Conservation (phyloP, 2,329 filamentous ascomycete genomes). For the Pseudogymnoascus destructans region DNA sequence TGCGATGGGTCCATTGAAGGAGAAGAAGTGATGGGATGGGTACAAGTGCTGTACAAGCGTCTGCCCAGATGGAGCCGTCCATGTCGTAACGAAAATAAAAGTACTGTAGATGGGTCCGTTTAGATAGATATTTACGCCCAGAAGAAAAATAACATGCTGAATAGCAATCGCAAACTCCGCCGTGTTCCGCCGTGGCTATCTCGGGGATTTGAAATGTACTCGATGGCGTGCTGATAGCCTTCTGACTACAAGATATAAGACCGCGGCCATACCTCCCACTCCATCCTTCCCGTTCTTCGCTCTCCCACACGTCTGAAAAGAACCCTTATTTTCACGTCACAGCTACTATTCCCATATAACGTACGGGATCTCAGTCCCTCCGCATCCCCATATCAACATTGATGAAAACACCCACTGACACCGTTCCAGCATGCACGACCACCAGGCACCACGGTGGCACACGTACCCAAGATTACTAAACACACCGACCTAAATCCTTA, state of each 20-base stretch:
- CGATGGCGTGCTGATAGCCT: not conserved
- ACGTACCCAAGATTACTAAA: not conserved
- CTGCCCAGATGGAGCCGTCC: not conserved
- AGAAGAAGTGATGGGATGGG: not conserved
- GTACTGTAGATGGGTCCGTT: not conserved
- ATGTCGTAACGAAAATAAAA: conserved; percentile 1
- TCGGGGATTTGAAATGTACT: not conserved
- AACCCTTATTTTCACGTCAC: conserved; percentile 1
- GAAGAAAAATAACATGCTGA: not conserved
- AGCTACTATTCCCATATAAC: not conserved
- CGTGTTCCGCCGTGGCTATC: not conserved
- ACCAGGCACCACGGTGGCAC: not conserved
- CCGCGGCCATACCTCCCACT: not conserved
- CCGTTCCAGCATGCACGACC: not conserved
- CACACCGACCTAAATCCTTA: not conserved
- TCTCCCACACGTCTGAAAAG: not conserved
- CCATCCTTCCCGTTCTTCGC: not conserved
- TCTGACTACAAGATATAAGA: not conserved
- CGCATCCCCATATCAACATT: not conserved
- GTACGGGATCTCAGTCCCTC: not conserved
- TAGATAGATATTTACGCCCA: not conserved
- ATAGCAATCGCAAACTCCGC: conserved; percentile 1
- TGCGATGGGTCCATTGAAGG: not conserved
- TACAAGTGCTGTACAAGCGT: not conserved
- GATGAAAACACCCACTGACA: not conserved